Base-by-base conservation (phyloP, 208 protist genomes). In the Crithidia fasciculata region DNA sequence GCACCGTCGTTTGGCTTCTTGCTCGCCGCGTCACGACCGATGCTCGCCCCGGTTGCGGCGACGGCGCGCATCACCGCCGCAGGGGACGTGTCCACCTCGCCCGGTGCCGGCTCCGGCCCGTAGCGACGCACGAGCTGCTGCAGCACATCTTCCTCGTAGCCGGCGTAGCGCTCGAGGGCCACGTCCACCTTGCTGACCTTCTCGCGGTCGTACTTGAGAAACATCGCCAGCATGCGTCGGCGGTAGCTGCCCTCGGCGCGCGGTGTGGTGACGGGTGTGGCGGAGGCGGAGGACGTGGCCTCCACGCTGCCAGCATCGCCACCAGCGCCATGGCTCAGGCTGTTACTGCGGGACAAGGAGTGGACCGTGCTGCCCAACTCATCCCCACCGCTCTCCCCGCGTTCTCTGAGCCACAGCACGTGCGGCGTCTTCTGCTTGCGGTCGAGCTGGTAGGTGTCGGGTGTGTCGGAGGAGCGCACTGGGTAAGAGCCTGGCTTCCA, bases 111-210 rank as follows among this genome's bases (percentile, higher is more conserved):
- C 54, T 76, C 80, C 2, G 80, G 80, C 13, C 80, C 76, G 71
- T 87, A 88, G 57, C 81, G 76, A 43, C 73, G 69, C 15, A 91
- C 75, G 18, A 76, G 76, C 40, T 64, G 62, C 19, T 86, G 69
- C 10, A 88, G 54, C 16, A 85, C 57, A 19, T 71, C 59, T 39
- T 82, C 80, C 62, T 85, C 80, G 41, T 73, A 67, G 19, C 84
- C 80, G 2, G 56, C 53, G 78, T 88, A 80, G 19, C 60, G 72
- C 53, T 82, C 62, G 47, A 89, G 64, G 8, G 81, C 45, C 16
- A 69, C 53, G 40, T 88, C 82, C 0, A 83, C 76, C 50, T 76
- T 80, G 54, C 36, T 40, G 3, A 82, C 36, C n/a, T 85, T 76
- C 0, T 54, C 43, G 6, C 72, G 82, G 63, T 86, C 85, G 73